Evolutionary conservation across 805 yeast species (phyloP).

Genomic region (Kurtzmaniella fragi): DNA sequence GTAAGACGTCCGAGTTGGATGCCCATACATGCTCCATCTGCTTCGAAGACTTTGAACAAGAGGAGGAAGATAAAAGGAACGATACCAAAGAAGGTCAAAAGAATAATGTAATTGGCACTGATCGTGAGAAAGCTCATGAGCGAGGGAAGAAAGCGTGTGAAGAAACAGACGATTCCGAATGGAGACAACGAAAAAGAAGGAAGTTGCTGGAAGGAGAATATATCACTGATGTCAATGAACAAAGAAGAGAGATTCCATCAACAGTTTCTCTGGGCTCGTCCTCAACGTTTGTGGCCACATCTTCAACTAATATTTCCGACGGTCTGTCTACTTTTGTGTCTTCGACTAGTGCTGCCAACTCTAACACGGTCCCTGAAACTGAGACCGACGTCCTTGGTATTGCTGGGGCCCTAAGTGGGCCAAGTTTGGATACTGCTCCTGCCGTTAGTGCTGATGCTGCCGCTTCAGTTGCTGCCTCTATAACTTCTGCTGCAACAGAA

Average conservation of each 20-base stretch:
- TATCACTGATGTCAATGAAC: slow-evolving; percentile 12
- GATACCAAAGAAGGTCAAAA: slow-evolving; percentile 8
- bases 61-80: slow-evolving; percentile 7
- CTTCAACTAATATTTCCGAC: background rate
- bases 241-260: slow-evolving; percentile 1
- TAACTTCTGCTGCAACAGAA: background rate
- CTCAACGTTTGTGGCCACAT: background rate
- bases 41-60: slow-evolving; percentile 46
- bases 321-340: background rate
- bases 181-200: slow-evolving; percentile 10
- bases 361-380: background rate
- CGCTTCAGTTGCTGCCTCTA: background rate
- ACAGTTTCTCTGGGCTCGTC: slow-evolving; percentile 3
- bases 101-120: background rate
- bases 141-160: slow-evolving; percentile 1
- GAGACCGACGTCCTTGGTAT: no score
- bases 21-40: slow-evolving; percentile 56
- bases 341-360: background rate
- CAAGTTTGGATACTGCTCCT: background rate
- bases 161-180: slow-evolving; percentile 4
- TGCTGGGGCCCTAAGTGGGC: no score
- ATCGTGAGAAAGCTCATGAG: no score
- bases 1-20: slow-evolving; percentile 18
- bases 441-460: background rate
- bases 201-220: slow-evolving; percentile 16